Percentiles rank a stretch among this genome's conserved stretches.
These are phyloP conservation scores for Passiflora organensis DNA, from an alignment of 345 rosid genomes.

Conservation along the genomic window DNA sequence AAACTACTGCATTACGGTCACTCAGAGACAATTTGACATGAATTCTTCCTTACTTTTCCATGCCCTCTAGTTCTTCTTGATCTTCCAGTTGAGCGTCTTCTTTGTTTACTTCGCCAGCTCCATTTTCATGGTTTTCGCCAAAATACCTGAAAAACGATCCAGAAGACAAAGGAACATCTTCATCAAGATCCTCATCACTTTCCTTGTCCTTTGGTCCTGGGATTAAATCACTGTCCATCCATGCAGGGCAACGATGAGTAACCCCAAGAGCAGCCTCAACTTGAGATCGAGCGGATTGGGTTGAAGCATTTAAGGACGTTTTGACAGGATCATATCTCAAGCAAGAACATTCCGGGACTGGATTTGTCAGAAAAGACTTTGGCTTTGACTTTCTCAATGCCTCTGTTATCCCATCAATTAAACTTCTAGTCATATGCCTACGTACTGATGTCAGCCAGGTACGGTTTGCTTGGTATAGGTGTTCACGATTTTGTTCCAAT, in stretches of 20 bases:
- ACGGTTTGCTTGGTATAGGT: slow-evolving; percentile 71
- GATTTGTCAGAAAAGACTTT: slow-evolving; percentile 66
- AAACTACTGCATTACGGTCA: slow-evolving; percentile 7
- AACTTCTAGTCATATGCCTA: slow-evolving; percentile 58
- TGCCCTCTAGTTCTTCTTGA: slow-evolving; percentile 83
- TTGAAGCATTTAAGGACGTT: slow-evolving; percentile 29
- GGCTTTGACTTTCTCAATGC: slow-evolving; percentile 54
- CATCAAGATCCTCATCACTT: slow-evolving; percentile 74
- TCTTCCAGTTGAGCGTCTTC: slow-evolving; percentile 83
- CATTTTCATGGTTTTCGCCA: slow-evolving; percentile 49
- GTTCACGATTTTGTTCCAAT: slow-evolving; percentile 56
- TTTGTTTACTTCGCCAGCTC: slow-evolving; percentile 57
- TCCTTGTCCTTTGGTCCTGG: slow-evolving; percentile 53
- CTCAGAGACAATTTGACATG: neutral
- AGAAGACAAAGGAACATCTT: slow-evolving; percentile 57
- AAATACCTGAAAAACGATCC: slow-evolving; percentile 54
- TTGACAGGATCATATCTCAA: slow-evolving; percentile 18
- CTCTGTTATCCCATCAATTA: slow-evolving; percentile 57
- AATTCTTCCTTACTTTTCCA: slow-evolving; percentile 32
- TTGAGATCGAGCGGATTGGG: slow-evolving; percentile 21
- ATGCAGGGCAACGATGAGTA: slow-evolving; percentile 58
- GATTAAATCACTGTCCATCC: slow-evolving; percentile 48
- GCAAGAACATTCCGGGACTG: slow-evolving; percentile 91
- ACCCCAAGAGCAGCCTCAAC: slow-evolving; percentile 49
- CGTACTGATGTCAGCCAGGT: slow-evolving; percentile 76